Percentiles rank a stretch among this genome's conserved stretches.
Conservation (phyloP, 345 rosid species). For the Conringia planisiliqua region DNA sequence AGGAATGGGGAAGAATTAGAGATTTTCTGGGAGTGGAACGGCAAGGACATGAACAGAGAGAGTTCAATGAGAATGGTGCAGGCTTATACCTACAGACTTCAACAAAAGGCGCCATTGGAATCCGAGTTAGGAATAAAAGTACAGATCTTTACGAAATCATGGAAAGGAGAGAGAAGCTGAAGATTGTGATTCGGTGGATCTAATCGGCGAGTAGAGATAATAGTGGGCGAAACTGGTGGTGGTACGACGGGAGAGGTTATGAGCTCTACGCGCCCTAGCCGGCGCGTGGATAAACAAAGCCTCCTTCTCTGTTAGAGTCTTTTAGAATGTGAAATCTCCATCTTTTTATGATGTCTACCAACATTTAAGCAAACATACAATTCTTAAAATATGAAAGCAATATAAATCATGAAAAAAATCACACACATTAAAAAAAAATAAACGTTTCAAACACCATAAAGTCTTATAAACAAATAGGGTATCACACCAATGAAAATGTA, state of each 20-base stretch:
- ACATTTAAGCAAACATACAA: neutral
- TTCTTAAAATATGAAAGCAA: too few species aligned
- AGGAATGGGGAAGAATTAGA: slow-evolving; percentile 28
- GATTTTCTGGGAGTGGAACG: slow-evolving; percentile 38
- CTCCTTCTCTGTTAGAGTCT: neutral
- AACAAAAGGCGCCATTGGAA: slow-evolving; percentile 43
- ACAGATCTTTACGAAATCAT: neutral
- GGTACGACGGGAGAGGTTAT: slow-evolving; percentile 15
- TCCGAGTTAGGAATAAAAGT: neutral
- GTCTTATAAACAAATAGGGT: too few species aligned
- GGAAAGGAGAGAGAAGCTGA: neutral
- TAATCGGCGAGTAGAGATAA: slow-evolving; percentile 18
- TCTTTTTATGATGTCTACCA: neutral
- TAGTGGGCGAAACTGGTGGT: slow-evolving; percentile 8
- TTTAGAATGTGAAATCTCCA: neutral
- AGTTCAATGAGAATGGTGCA: slow-evolving; percentile 39
- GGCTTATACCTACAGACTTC: slow-evolving; percentile 43
- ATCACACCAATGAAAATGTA: too few species aligned
- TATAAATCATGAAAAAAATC: too few species aligned
- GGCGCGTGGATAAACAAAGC: slow-evolving; percentile 4
- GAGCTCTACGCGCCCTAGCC: neutral
- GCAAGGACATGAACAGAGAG: slow-evolving; percentile 45
- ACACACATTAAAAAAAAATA: too few species aligned
- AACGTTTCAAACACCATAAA: too few species aligned
- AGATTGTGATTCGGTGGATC: slow-evolving; percentile 30